Percentiles rank a stretch among this genome's conserved stretches.
phyloP scores from a whole-genome alignment of 345 rosid genomes.

The Mangifera indica region DNA sequence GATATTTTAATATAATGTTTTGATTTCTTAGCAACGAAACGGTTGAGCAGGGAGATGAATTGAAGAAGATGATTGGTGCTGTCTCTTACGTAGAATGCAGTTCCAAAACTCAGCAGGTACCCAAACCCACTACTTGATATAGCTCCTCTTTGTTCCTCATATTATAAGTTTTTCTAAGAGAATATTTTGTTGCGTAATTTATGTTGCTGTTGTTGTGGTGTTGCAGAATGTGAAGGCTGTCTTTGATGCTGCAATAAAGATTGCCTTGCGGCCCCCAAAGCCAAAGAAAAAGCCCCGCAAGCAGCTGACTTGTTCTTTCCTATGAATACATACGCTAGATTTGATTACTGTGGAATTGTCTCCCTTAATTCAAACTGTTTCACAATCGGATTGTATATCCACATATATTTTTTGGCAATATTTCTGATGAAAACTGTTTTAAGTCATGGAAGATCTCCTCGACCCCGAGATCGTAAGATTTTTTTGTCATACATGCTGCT shows the following conservation, averaged over 20 bases:
- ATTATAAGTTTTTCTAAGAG: too few relatives aligned
- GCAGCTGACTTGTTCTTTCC: slow-evolving; percentile 45
- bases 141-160: too few relatives aligned
- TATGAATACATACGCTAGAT: slow-evolving; percentile 24
- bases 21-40: neutral
- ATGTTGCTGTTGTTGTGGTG: neutral
- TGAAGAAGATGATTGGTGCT: slow-evolving; percentile 71
- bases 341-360: neutral
- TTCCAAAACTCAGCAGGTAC: slow-evolving; percentile 80
- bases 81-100: slow-evolving; percentile 75
- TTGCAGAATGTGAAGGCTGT: slow-evolving; percentile 69
- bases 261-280: slow-evolving; percentile 66
- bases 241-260: slow-evolving; percentile 69
- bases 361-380: slow-evolving; percentile 5
- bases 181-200: neutral
- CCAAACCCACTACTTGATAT: neutral
- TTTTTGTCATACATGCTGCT: neutral
- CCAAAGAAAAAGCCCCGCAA: slow-evolving; percentile 53
- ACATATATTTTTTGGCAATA: neutral
- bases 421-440: slow-evolving; percentile 5
- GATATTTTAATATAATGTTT: neutral
- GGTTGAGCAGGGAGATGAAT: slow-evolving; percentile 59
- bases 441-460: neutral
- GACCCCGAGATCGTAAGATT: neutral
- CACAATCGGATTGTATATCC: neutral